Evolutionary conservation across 2,329 filamentous ascomycete genomes (phyloP), one percentile per base, ranked within the genome.

Genomic region (Pseudocercospora eumusae): DNA sequence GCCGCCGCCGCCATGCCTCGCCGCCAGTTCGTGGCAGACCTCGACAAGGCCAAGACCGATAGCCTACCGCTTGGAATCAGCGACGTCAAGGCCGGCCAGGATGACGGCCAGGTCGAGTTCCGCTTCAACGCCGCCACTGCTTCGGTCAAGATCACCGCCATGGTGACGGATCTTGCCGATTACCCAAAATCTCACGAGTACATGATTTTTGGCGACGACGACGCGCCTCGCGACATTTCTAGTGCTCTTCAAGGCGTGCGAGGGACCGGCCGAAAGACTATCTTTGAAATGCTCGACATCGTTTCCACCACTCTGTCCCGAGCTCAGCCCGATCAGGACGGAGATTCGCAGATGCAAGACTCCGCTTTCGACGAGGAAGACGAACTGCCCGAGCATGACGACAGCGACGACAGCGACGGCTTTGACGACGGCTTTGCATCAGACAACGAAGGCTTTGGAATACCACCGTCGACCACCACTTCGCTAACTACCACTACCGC

Each of bases 71-170:
- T 77, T 0, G 76, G 81, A 54, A 79, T 95, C 53, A 76, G 76
- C 53, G 72, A 80, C 33, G 77, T 96, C 23, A 76, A 77, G 33
- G 78, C 79, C 36, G 89, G 89, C 15, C 85, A 87, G 4, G 88
- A 89, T 31, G 89, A 93, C 74, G 90, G 89, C 56, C 86, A 90
- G 60, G 80, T 96, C 60, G 82, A 82, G 13, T 89, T 93, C 73
- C 79, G 75, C 4, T 90, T 82, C 67, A 63, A 58, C 53, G 59
- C 52, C 42, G 61, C 33, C 59, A 70, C 21, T 4, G 73, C 68
- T 20, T 60, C 72, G 5, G 67, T 77, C 59, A 68, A 70, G 27
- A 71, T 80, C 53, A 79, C 78, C n/a, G 78, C 75, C 18, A 61
- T 73, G 52, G 60, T 71, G 15, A 40, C 71, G 77, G 86, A 89